These are phyloP conservation scores for Candida sp. DNA, from an alignment of 1,139 yeast genomes.

Conservation along the genomic window DNA sequence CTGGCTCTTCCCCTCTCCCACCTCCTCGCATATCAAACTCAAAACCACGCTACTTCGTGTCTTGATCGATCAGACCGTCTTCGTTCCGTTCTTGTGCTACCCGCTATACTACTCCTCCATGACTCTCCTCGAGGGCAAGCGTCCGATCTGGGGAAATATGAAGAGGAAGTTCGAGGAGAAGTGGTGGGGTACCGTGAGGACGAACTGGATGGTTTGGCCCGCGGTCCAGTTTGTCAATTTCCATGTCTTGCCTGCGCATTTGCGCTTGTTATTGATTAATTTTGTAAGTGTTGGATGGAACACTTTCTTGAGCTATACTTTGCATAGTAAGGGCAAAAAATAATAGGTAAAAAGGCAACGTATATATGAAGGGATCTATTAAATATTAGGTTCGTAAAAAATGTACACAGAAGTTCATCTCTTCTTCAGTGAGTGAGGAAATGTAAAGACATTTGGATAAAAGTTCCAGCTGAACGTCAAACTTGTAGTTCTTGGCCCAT, in stretches of 20 bases:
- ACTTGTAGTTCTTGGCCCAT: conserved; percentile 73
- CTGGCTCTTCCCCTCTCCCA: too few species aligned
- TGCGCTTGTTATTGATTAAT: conserved; percentile 72
- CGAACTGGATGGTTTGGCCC: conserved; percentile 93
- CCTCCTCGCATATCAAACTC: background rate
- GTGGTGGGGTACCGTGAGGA: conserved; percentile 63
- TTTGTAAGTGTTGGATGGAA: conserved; percentile 85
- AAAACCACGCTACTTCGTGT: conserved; percentile 50
- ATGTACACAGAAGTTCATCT: conserved; percentile 53
- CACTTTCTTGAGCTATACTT: conserved; percentile 62
- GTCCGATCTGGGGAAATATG: conserved; percentile 28
- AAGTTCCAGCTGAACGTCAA: conserved; percentile 57
- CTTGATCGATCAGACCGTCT: conserved; percentile 71
- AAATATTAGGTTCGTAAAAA: background rate
- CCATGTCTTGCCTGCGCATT: conserved; percentile 68
- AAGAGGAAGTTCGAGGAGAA: conserved; percentile 44
- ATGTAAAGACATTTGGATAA: conserved; percentile 85
- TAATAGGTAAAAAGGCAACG: too few species aligned
- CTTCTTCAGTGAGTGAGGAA: conserved; percentile 76
- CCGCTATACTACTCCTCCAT: conserved; percentile 72
- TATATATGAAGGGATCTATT: background rate
- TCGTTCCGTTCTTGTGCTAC: conserved; percentile 75
- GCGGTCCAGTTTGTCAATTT: conserved; percentile 77
- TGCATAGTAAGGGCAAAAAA: conserved; percentile 12
- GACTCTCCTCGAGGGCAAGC: conserved; percentile 60